Base-by-base conservation (phyloP, 129 eudicot genomes). In the Solidago caesia region DNA sequence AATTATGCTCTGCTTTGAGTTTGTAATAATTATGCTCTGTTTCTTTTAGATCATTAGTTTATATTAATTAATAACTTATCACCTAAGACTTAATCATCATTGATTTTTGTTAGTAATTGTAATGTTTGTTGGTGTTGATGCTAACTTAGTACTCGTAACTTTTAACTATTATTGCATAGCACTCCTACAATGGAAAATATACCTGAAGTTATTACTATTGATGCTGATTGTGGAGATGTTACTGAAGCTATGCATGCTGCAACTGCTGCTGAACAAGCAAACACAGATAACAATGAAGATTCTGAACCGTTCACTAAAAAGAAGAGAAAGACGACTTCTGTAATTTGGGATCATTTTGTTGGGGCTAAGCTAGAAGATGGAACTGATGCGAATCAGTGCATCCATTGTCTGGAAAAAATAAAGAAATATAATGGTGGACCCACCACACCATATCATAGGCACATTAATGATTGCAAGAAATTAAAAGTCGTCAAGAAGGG, bases 401-500 rank as follows among this genome's bases (percentile, higher is more conserved):
- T 68, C 73, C 73, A 68, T 27, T 68, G 73, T 48, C 25, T 13
- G 14, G 61, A 48, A 3, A 68, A 68, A 27, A 7, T 48, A 25
- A 68, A 68, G 73, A 68, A 68, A 5, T 27, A 16, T 29, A 12
- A 27, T 4, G 16, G 51, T 26, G 60, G 73, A 47, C 47, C 59
- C 44, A 68, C 73, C 15, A 68, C 73, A 68, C 73, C 57, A 47
- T 9, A 46, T 9, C 39, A 5, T 25, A 46, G 73, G 59, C 59
- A 8, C 12, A 27, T 48, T 44, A n/a, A 11, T 8, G 12, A 7
- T 25, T 68, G 73, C 44, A 16, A 58, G 4, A 68, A 68, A 26
- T 26, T 68, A 47, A 26, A 5, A 68, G 59, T 7, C 12, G 59
- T 48, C 8, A 47, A 68, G 3, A 68, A 11, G 10, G 73, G 43